These are phyloP conservation scores for Vigna unguiculata DNA, from an alignment of 306 rosid species.

Conservation along the genomic window DNA sequence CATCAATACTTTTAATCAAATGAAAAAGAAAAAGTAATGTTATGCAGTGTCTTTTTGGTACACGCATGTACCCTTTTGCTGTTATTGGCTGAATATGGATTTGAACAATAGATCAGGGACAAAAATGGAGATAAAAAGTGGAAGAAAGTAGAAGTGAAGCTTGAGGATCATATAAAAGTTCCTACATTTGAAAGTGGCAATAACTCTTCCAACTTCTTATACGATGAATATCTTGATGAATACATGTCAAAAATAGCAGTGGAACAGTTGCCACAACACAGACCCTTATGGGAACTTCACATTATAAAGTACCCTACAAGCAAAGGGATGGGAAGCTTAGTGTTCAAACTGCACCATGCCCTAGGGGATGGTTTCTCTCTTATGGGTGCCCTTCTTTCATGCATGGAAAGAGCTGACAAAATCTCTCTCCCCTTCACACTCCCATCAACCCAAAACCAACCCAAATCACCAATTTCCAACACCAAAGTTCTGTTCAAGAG, in stretches of 20 bases:
- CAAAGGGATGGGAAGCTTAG: conserved; percentile 47
- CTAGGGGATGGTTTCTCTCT: conserved; percentile 72
- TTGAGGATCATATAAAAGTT: conserved; percentile 54
- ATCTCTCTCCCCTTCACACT: conserved; percentile 63
- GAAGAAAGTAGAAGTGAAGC: conserved; percentile 59
- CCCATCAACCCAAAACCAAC: conserved; percentile 44
- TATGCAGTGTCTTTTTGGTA: too few relatives aligned
- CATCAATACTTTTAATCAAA: not conserved
- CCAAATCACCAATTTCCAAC: conserved; percentile 2
- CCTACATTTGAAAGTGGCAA: conserved; percentile 42
- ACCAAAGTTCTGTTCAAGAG: not conserved
- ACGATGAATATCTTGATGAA: conserved; percentile 53
- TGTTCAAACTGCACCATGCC: conserved; percentile 65
- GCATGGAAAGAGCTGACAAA: conserved; percentile 54
- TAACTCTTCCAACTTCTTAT: conserved; percentile 34
- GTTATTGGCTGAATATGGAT: not conserved
- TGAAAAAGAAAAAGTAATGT: not conserved
- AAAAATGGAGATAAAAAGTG: conserved; percentile 51
- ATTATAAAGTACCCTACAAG: conserved; percentile 57
- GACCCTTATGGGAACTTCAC: conserved; percentile 67
- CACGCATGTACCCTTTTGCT: not conserved
- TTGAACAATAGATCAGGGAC: conserved; percentile 43
- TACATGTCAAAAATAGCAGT: conserved; percentile 50
- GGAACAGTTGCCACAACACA: conserved; percentile 47
- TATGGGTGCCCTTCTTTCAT: conserved; percentile 70